Percentiles rank a stretch among this genome's conserved stretches.
Conservation (phyloP, 306 rosid genomes). For the Prunus campanulata region DNA sequence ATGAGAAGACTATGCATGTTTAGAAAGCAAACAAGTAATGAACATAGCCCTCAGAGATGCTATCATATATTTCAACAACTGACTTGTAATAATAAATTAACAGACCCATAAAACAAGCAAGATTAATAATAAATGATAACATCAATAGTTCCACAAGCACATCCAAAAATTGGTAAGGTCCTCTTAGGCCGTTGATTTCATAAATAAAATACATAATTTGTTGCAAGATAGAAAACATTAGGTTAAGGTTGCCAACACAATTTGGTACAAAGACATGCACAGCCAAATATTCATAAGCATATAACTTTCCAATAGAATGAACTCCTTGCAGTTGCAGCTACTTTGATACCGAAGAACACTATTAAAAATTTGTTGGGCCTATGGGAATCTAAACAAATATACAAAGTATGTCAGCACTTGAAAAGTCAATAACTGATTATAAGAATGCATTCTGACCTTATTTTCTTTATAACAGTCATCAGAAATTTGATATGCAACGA, state of each 20-base stretch:
- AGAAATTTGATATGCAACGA: conserved; percentile 60
- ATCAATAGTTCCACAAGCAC: neutral
- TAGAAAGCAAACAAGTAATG: conserved; percentile 4
- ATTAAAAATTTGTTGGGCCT: neutral
- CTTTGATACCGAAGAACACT: neutral
- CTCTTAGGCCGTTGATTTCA: neutral
- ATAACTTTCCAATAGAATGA: neutral
- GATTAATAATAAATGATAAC: neutral
- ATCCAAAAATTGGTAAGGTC: conserved; percentile 1
- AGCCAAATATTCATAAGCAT: neutral
- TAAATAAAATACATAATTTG: neutral
- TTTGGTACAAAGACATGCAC: neutral
- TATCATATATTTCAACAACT: neutral
- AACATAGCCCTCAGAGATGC: neutral
- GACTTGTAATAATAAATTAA: neutral
- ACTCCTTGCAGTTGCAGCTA: neutral
- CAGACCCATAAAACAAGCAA: neutral
- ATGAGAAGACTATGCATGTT: neutral
- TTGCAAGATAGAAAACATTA: neutral
- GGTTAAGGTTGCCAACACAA: neutral
- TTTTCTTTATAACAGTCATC: conserved; percentile 31
- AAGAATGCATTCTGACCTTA: conserved; percentile 46
- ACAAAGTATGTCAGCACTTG: neutral
- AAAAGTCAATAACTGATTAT: neutral
- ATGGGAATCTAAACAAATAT: neutral